Percentiles rank a stretch among this genome's conserved stretches.
Evolutionary conservation across 2,329 filamentous ascomycete genomes (phyloP).

Genomic region (Anthostomella pinea): DNA sequence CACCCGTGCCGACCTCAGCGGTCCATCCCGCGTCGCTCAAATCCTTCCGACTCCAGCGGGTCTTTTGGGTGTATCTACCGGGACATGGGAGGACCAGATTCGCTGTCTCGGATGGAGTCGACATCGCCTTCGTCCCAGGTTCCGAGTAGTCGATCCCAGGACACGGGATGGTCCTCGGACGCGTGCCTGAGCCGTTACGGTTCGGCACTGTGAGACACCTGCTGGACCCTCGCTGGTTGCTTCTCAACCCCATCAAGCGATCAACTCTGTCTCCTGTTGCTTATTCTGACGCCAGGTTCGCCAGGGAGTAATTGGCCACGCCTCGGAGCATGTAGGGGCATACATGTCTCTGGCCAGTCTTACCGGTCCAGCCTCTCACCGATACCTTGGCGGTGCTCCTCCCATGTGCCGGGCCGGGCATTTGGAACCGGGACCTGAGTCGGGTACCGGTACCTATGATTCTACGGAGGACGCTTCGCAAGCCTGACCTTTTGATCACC

Average conservation of each 20-base stretch:
- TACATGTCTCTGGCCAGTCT: constrained; percentile 5
- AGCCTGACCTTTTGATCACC: background rate
- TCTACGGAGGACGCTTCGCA: background rate
- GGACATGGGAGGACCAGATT: no score
- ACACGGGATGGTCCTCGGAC: background rate
- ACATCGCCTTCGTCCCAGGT: no score
- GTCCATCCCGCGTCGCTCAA: no score
- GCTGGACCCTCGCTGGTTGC: background rate
- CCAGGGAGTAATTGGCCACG: background rate
- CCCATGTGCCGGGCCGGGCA: background rate
- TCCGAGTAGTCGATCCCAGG: no score
- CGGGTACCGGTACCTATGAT: no score
- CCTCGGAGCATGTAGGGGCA: background rate
- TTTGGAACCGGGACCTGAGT: background rate
- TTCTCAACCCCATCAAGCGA: background rate
- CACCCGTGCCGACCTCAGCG: no score
- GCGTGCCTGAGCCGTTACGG: constrained; percentile 6
- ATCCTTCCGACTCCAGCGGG: no score
- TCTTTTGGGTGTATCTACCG: no score
- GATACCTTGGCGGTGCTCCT: background rate
- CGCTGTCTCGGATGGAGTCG: no score
- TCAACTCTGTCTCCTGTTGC: constrained; percentile 6
- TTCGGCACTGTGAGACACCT: constrained; percentile 4
- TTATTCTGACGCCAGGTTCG: constrained; percentile 6
- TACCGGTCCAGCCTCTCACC: background rate